Percentiles rank a stretch among this genome's conserved stretches.
phyloP scores from a whole-genome alignment of 2,329 filamentous ascomycete species.

The Colletotrichum chrysophilum region DNA sequence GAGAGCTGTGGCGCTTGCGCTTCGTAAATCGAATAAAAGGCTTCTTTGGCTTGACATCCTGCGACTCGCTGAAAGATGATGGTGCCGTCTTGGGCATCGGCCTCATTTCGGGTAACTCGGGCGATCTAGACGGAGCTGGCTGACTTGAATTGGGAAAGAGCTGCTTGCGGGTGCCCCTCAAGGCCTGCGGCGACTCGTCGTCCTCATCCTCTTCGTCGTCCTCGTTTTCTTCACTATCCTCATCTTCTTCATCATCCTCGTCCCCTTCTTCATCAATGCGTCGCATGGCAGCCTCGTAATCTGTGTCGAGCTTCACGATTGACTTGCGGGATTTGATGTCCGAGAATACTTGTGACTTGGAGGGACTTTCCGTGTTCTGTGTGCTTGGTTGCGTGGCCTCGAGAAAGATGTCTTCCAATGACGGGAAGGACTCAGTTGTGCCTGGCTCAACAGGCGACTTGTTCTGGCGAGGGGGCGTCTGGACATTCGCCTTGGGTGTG shows the following conservation, averaged over 20 bases:
- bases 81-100: conserved; percentile 19
- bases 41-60: background rate
- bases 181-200: conserved; percentile 21
- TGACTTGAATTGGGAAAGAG: conserved; percentile 40
- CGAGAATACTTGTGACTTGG: conserved; percentile 31
- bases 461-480: background rate
- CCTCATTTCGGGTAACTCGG: conserved; percentile 20
- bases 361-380: conserved; percentile 30
- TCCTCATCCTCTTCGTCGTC: conserved; percentile 28
- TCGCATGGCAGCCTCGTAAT: conserved; percentile 51
- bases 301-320: conserved; percentile 32
- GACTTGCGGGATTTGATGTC: conserved; percentile 29
- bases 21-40: background rate
- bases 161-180: conserved; percentile 9
- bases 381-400: conserved; percentile 43
- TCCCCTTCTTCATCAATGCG: conserved; percentile 38
- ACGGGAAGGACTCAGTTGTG: conserved; percentile 33
- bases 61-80: background rate
- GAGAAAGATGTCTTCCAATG: conserved; percentile 42
- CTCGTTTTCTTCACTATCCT: background rate
- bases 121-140: conserved; percentile 26
- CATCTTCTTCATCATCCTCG: background rate
- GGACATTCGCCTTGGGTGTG: background rate
- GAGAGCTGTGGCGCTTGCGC: conserved; percentile 7
- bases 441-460: conserved; percentile 13